A percentile compares a stretch with the other conserved stretches of the same genome.
These are phyloP conservation scores for Galerina sulciceps DNA, from an alignment of 768 basidiomycete species.

Conservation along the genomic window DNA sequence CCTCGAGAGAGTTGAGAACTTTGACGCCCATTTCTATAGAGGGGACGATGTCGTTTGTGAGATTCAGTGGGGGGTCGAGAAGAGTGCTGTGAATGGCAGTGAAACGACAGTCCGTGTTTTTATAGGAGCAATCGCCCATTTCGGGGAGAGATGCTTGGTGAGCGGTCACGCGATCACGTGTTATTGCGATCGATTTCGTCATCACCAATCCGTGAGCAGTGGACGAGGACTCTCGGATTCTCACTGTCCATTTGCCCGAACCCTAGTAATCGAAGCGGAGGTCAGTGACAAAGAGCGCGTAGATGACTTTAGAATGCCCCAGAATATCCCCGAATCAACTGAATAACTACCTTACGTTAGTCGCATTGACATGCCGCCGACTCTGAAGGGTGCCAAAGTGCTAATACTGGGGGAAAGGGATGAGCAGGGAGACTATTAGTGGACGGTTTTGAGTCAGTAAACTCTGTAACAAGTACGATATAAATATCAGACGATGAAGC, in stretches of 20 bases:
- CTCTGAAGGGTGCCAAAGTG: too few species aligned
- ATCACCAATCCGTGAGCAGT: conserved; percentile 5
- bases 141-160: conserved; percentile 16
- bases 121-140: conserved; percentile 7
- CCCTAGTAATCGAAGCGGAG: neutral
- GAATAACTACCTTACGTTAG: too few species aligned
- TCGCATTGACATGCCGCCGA: too few species aligned
- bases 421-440: too few species aligned
- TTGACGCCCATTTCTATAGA: conserved; percentile 41
- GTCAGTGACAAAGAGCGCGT: neutral
- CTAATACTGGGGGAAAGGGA: too few species aligned
- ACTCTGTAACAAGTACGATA: too few species aligned
- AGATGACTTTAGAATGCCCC: neutral
- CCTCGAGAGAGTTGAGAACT: conserved; percentile 32
- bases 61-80: conserved; percentile 1
- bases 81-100: neutral
- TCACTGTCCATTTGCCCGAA: neutral
- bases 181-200: conserved; percentile 1
- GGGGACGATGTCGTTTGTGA: neutral
- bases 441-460: too few species aligned
- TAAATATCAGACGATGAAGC: too few species aligned
- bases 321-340: too few species aligned
- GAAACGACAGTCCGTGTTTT: conserved; percentile 9
- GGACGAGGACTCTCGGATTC: neutral
- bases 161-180: conserved; percentile 17